Evolutionary conservation across 768 basidiomycete species (phyloP), one percentile per base, ranked within the genome.

Genomic region (Russula virescens): DNA sequence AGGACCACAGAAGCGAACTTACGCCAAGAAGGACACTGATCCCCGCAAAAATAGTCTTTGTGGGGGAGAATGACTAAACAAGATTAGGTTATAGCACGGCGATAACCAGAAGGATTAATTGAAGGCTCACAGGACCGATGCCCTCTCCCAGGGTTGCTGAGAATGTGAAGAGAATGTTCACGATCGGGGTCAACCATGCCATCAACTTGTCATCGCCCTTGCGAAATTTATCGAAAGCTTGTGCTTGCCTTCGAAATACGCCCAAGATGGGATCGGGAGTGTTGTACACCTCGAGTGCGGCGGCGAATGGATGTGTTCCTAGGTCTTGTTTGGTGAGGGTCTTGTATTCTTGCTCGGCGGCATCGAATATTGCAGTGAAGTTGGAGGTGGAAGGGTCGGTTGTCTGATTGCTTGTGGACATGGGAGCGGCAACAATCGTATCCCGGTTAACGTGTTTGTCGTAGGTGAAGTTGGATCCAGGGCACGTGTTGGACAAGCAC

Each of bases 1-100:
- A 42, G 19, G 25, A 26, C 16, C 25, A 5, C 2, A 3, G 18
- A 1, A 25, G 14, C 2, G n/a, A 3, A 42, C 48, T 4, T 7
- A 58, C 57, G 19, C 47, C 47, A 19, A 58, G 38, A 26, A 50
- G 25, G 38, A 58, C 48, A 16, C 48, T 48, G 1, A 58, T 58
- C 1, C 35, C 57, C 9, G 57, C 31, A 14, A 58, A 58, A 5
- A 55, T 49, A 6, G 47, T 14, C 13, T 26, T 48, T 2, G 47
- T 25, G 2, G 47, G 47, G 1, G 47, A 48, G 47, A 48, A 26
- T 26, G 13, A 1, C 42, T 43, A 19, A 43, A 43, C 4, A n/a
- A 35, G 19, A n/a, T 13, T n/a, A n/a, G 51, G 31, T 52, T 35
- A 3, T 5, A 21, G 10, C n/a, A 21, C 16, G n/a, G 51, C 3